Conservation (phyloP, 192 early-diverging fungal genomes). For the Cladochytrium replicatum region DNA sequence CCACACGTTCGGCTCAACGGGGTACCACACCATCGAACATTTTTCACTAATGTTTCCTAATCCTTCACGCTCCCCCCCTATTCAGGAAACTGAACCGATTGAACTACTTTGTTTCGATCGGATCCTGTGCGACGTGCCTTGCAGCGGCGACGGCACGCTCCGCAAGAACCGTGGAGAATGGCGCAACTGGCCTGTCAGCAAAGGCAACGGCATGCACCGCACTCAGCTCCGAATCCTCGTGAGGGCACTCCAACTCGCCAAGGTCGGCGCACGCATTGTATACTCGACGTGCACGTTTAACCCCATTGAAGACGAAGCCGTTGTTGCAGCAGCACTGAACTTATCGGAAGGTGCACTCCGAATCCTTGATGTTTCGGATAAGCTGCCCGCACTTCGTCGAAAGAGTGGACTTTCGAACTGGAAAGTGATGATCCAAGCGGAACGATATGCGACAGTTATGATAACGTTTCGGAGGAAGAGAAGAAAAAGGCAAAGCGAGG, state of each 20-base stretch:
- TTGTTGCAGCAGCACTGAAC: constrained; percentile 75
- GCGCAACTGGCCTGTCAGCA: constrained; percentile 70
- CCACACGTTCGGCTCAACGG: constrained; percentile 60
- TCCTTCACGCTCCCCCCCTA: too few relatives aligned
- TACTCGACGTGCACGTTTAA: constrained; percentile 99
- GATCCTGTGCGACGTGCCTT: constrained; percentile 94
- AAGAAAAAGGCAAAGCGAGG: too few relatives aligned
- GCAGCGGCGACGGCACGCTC: constrained; percentile 93
- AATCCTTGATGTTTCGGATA: constrained; percentile 76
- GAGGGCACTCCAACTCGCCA: constrained; percentile 77
- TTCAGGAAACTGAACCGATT: too few relatives aligned
- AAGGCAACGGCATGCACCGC: constrained; percentile 71
- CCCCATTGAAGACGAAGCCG: constrained; percentile 94
- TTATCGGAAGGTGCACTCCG: constrained; percentile 52
- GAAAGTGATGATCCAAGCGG: constrained; percentile 89
- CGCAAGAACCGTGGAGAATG: constrained; percentile 93
- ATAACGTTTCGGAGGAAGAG: constrained; percentile 13
- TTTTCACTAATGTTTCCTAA: too few relatives aligned
- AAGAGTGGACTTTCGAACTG: constrained; percentile 73
- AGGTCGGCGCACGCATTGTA: constrained; percentile 85
- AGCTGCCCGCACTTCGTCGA: constrained; percentile 71
- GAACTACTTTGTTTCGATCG: constrained; percentile 96
- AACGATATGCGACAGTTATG: constrained; percentile 20
- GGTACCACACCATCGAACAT: too few relatives aligned
- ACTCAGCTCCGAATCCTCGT: constrained; percentile 79